Evolutionary conservation across 345 rosid genomes (phyloP).

Genomic region (Melaleuca quinquenervia): DNA sequence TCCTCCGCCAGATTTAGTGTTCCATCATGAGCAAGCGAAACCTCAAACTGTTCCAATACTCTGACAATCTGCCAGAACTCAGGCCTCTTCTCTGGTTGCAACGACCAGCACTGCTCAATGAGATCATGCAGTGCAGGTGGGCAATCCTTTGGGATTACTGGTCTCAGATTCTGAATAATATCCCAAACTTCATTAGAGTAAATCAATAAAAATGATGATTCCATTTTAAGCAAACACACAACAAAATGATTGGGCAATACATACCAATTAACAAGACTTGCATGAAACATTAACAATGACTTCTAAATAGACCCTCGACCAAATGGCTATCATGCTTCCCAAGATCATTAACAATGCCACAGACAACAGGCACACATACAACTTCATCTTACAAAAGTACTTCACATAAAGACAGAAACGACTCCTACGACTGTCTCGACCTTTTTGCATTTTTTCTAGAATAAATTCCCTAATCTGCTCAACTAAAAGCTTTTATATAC

Average conservation of each 20-base stretch:
- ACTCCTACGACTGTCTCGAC: not conserved
- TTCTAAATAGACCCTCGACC: not conserved
- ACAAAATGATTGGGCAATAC: not conserved
- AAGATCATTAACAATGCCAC: not conserved
- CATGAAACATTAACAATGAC: not conserved
- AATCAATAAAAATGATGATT: not conserved
- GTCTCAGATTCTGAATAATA: slow-evolving; percentile 60
- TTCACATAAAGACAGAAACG: not conserved
- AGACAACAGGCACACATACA: not conserved
- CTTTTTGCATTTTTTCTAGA: not conserved
- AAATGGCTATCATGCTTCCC: not conserved
- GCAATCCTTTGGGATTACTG: slow-evolving; percentile 58
- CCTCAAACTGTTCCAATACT: slow-evolving; percentile 68
- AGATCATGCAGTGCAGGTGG: slow-evolving; percentile 72
- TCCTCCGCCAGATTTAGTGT: slow-evolving; percentile 36
- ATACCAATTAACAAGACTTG: not conserved
- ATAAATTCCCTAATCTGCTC: not conserved
- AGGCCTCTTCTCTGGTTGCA: slow-evolving; percentile 82
- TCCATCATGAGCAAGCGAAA: slow-evolving; percentile 60
- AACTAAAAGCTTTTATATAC: not conserved
- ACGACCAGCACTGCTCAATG: slow-evolving; percentile 91
- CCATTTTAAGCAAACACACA: not conserved
- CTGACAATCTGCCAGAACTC: slow-evolving; percentile 93
- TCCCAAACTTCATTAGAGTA: not conserved
- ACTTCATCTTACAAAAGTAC: not conserved